phyloP scores from a whole-genome alignment of 2,329 filamentous ascomycete genomes.

The Bipolaris bicolor region DNA sequence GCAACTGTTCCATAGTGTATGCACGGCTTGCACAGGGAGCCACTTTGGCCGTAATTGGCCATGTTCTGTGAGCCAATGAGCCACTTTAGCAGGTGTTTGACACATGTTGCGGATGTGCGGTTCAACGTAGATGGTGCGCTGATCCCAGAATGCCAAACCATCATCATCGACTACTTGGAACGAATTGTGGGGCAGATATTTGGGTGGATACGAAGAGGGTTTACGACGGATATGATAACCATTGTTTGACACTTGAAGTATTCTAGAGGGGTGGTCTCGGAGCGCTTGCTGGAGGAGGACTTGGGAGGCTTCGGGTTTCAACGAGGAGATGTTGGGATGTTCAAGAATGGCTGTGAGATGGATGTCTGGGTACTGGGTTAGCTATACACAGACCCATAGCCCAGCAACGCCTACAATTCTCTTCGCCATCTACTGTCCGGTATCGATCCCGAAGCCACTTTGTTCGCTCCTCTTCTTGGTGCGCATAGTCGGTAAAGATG shows the following conservation, averaged over 20 bases:
- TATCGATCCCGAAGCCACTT: conserved; percentile 37
- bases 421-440: conserved; percentile 31
- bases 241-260: conserved; percentile 34
- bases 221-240: conserved; percentile 40
- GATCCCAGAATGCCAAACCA: conserved; percentile 44
- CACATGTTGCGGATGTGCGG: conserved; percentile 42
- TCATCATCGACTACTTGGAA: conserved; percentile 35
- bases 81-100: conserved; percentile 39
- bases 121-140: conserved; percentile 48
- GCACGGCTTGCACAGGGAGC: conserved; percentile 45
- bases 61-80: conserved; percentile 40
- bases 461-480: conserved; percentile 32
- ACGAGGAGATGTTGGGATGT: conserved; percentile 34
- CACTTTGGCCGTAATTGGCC: conserved; percentile 40
- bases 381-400: not conserved
- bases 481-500: conserved; percentile 47
- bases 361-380: conserved; percentile 29
- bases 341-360: conserved; percentile 43
- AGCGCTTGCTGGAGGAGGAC: conserved; percentile 37
- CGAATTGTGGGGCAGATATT: conserved; percentile 36
- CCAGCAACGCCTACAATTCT: conserved; percentile 28
- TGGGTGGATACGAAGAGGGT: conserved; percentile 38
- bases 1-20: conserved; percentile 41
- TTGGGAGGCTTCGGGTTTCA: conserved; percentile 44
- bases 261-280: conserved; percentile 21